These are phyloP conservation scores for Graphiopsis chlorocephala DNA, from an alignment of 2,329 filamentous ascomycete genomes.

Conservation along the genomic window DNA sequence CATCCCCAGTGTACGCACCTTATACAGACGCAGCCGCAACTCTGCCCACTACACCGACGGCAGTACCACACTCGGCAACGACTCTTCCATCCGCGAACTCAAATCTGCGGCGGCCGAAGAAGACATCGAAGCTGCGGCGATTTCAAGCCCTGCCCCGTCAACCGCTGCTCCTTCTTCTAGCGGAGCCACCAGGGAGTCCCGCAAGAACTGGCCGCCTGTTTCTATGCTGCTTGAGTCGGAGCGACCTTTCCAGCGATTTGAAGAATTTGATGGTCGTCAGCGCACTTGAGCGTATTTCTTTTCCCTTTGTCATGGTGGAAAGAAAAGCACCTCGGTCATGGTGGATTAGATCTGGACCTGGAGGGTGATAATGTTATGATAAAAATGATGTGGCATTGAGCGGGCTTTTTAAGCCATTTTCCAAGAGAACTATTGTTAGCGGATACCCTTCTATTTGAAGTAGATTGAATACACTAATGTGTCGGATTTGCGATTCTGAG, in stretches of 20 bases:
- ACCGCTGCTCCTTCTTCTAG: neutral
- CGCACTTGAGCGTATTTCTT: neutral
- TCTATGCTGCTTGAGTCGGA: constrained; percentile 13
- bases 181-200: neutral
- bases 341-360: neutral
- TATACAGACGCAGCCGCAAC: constrained; percentile 11
- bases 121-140: neutral
- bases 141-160: neutral
- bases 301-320: neutral
- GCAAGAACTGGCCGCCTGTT: constrained; percentile 11
- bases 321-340: neutral
- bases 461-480: neutral
- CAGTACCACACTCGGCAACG: constrained; percentile 4
- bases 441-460: neutral
- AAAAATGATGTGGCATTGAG: neutral
- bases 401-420: neutral
- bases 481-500: neutral
- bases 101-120: constrained; percentile 2
- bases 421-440: neutral
- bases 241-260: constrained; percentile 15
- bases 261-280: constrained; percentile 12
- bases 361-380: neutral
- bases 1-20: constrained; percentile 16
- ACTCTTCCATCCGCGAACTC: constrained; percentile 12
- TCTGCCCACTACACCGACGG: constrained; percentile 5